Evolutionary conservation across 2,329 filamentous ascomycete genomes (phyloP).

Genomic region (Pestalotiopsis sp.): DNA sequence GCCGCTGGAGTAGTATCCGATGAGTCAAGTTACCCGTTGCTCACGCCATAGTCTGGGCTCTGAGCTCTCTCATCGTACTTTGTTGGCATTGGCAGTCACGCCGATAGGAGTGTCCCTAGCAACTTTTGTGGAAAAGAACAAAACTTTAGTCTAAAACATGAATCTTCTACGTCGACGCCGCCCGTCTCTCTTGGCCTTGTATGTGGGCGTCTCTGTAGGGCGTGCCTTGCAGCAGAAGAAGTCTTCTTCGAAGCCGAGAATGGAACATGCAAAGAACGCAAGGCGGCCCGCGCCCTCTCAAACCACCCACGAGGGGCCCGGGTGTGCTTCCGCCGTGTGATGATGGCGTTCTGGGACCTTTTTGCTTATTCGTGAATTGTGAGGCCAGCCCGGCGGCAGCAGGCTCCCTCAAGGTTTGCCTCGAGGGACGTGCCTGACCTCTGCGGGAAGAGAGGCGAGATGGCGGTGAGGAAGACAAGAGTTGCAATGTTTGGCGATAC

Average conservation of each 20-base stretch:
- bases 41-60: not conserved
- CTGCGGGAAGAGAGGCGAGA: not conserved
- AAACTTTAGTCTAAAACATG: not conserved
- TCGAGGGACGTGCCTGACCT: not conserved
- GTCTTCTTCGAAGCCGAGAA: not conserved
- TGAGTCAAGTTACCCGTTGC: not conserved
- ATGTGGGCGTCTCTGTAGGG: not conserved
- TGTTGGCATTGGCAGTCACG: not conserved
- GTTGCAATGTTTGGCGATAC: no score
- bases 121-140: not conserved
- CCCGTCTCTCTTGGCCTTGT: not conserved
- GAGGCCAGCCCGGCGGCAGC: not conserved
- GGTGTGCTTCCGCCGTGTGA: not conserved
- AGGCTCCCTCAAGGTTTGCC: not conserved
- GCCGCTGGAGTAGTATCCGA: not conserved
- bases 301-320: not conserved
- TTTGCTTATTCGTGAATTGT: not conserved
- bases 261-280: slow-evolving; percentile 5
- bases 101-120: not conserved
- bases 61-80: not conserved
- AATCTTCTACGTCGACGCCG: not conserved
- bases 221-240: not conserved
- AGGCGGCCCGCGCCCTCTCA: slow-evolving; percentile 1
- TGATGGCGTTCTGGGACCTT: not conserved
- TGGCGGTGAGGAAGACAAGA: not conserved